A percentile compares a stretch with the other conserved stretches of the same genome.
These are phyloP conservation scores for Kandelia obovata DNA, from an alignment of 345 rosid species.

Conservation along the genomic window DNA sequence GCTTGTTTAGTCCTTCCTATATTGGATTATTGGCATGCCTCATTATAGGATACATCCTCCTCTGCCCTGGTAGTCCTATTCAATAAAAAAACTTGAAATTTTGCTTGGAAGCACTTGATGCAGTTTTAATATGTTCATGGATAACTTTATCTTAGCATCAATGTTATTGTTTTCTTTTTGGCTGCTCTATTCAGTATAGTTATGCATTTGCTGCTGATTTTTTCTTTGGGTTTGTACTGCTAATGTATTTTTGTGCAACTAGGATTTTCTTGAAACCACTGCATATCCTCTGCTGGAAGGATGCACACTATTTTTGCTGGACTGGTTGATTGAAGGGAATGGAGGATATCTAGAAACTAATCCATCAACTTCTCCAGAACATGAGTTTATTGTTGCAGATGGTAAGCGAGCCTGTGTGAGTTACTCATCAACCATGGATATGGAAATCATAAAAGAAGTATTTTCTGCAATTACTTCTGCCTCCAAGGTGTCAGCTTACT, in stretches of 20 bases:
- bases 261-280: conserved; percentile 73
- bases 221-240: background rate
- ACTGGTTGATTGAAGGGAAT: conserved; percentile 81
- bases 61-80: too few species aligned
- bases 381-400: conserved; percentile 69
- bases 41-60: too few species aligned
- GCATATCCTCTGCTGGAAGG: conserved; percentile 88
- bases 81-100: too few species aligned
- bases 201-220: background rate
- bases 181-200: background rate
- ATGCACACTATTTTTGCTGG: conserved; percentile 67
- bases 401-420: conserved; percentile 75
- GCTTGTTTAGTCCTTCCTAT: background rate
- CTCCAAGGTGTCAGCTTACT: conserved; percentile 58
- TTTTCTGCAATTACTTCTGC: conserved; percentile 63
- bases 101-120: too few species aligned
- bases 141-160: too few species aligned
- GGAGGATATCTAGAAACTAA: conserved; percentile 76
- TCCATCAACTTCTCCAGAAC: conserved; percentile 98
- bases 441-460: conserved; percentile 73
- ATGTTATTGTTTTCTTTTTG: background rate
- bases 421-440: conserved; percentile 96
- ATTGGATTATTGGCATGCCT: conserved; percentile 1
- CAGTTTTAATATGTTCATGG: too few species aligned
- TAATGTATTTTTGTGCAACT: background rate